Evolutionary conservation across 108 stramenopile genomes (phyloP), one percentile per base, ranked within the genome.

Genomic region (Cyclotella atomus): DNA sequence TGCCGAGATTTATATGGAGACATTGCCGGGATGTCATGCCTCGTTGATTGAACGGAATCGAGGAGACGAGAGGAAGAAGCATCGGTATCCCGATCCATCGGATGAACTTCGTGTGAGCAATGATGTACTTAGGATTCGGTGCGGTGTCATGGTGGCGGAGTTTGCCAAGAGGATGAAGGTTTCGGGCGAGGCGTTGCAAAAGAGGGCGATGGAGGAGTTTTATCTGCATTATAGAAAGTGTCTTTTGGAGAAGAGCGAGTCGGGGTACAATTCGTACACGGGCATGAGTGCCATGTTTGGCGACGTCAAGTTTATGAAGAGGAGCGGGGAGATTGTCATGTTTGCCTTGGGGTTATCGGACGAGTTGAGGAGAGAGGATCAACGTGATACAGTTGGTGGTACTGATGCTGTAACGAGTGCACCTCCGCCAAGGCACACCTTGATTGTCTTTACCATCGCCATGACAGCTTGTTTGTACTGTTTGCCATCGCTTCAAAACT

Each of bases 381-480:
- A 41, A 1, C n/a, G 4, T 32, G 15, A 52, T 65, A 19, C 12
- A 15, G 29, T 15, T 8, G 66, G 34, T 68, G 36, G 19, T 5
- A 41, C 61, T 8, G 19, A n/a, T n/a, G n/a, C 28, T 54, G 19
- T 73, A 27, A 82, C 28, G 43, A 41, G 50, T 29, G 87, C 87
- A 15, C 76, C 79, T 17, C 88, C 88, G n/a, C 85, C 88, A 17
- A 70, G 80, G 68, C 89, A 91, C 30, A 76, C 90, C 1, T 16
- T 81, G 20, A 29, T 68, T 7, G 50, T 89, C 16, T 77, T 87
- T 32, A 66, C 59, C 0, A 25, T 47, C 2, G 33, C 77, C 24
- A 50, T 65, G 52, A n/a, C 57, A 7, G 17, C 71, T 4, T 84
- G 71, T 52, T 27, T 90, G 19, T 29, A 34, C 35, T 36, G 20